Base-by-base conservation (phyloP, 169 alveolate genomes). In the Plasmodium malariae region DNA sequence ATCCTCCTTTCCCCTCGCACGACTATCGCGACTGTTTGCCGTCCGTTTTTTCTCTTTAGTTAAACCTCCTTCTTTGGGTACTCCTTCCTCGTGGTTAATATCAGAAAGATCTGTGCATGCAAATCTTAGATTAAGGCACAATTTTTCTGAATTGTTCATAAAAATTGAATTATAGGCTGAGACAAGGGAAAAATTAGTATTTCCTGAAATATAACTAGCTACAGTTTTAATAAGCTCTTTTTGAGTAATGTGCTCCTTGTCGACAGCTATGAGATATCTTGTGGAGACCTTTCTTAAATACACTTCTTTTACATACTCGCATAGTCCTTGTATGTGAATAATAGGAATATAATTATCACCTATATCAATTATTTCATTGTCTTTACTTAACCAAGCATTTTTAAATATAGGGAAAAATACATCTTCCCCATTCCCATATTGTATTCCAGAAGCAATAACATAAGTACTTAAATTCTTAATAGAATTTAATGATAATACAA, bases 331-430 rank as follows among this genome's bases (percentile, higher is more conserved):
- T 19, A 76, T 49, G 11, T 76, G 89, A 4, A 76, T 76, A 9
- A 76, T 17, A 11, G 89, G 89, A 76, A 76, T 76, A 34, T 26
- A 76, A 6, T 76, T 76, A 60, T 76, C 32, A 3, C 89, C 89
- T 14, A 51, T 59, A 37, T 76, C 89, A 6, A 76, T 76, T 11
- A 76, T 60, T 2, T 76, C 69, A 60, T 62, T 76, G 21, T 76
- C 89, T 24, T 17, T 24, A 34, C 89, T 60, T 37, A 76, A 49
- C 89, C 89, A 76, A 1, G 89, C 89, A 60, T 76, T 76, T 76
- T 55, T 76, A 9, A 76, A 76, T 12, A 76, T 76, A 7, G 89
- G 67, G 5, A 62, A 76, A 34, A 76, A 62, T 1, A 76, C 68
- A 21, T 32, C 62, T 76, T 76, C 89, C 1, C 89, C 89, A 45